A percentile compares a stretch with the other conserved stretches of the same genome.
phyloP scores from a whole-genome alignment of 371 early-diverging fungal species.

The Mucor racemosus region DNA sequence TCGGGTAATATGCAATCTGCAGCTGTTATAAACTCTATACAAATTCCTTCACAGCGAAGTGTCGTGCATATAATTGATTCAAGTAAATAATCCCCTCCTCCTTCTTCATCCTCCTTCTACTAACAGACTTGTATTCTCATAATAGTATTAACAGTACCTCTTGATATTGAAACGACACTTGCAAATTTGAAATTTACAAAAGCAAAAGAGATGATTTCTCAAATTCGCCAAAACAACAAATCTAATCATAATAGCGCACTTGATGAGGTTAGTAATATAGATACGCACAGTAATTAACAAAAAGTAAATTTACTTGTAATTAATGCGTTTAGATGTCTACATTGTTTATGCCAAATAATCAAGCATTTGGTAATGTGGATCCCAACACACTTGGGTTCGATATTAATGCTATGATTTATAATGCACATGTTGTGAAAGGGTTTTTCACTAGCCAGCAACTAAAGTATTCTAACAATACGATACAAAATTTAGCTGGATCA shows the following conservation, averaged over 20 bases:
- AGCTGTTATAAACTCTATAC: slow-evolving; percentile 7
- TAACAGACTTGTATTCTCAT: background rate
- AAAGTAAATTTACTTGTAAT: background rate
- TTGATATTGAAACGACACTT: slow-evolving; percentile 16
- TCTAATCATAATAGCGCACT: background rate
- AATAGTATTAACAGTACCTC: slow-evolving; percentile 11
- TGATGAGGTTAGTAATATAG: background rate
- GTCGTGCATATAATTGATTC: slow-evolving; percentile 15
- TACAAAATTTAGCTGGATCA: background rate
- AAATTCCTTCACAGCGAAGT: background rate
- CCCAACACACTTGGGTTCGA: slow-evolving; percentile 8
- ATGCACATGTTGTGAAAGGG: slow-evolving; percentile 3
- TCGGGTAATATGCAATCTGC: slow-evolving; percentile 17
- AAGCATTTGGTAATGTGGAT: slow-evolving; percentile 29
- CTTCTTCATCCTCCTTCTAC: background rate
- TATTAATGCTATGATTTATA: slow-evolving; percentile 6
- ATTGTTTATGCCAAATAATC: slow-evolving; percentile 38
- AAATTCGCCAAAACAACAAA: background rate
- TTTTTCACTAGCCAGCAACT: background rate
- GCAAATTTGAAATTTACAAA: slow-evolving; percentile 4
- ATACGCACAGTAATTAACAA: background rate
- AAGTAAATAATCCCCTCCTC: background rate
- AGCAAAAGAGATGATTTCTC: slow-evolving; percentile 14
- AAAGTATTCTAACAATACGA: background rate
- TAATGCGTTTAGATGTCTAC: slow-evolving; percentile 20